Base-by-base conservation (phyloP, 768 basidiomycete genomes). In the Dendrothele bispora region DNA sequence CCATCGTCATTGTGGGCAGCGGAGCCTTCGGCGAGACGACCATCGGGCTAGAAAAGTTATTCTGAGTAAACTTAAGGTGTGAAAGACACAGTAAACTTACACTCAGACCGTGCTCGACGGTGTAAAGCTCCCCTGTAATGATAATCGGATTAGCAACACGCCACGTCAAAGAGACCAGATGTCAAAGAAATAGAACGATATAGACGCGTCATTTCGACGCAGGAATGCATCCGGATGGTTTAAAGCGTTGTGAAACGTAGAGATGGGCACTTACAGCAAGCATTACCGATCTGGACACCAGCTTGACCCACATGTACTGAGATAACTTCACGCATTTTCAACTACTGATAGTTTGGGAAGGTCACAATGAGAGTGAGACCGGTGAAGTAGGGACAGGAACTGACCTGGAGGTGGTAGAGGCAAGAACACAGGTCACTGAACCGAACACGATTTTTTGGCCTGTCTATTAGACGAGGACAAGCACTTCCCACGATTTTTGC, bases 231-330 rank as follows among this genome's bases (percentile, higher is more conserved):
- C 38, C 5, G n/a, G 17, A 11, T n/a, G 6, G 7, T 18, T 26
- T 39, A 36, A 26, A 37, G 39, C 29, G 39, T 25, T 50, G 48
- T 24, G 47, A 53, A 53, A 57, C 41, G 34, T 52, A 56, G 18
- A 52, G 49, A 48, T 50, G 55, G 55, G 55, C 48, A 88, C 91
- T 78, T 74, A 92, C 95, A 97, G 75, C 94, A 99, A 65, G 97
- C 95, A 71, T 98, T 98, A 64, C 95, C 95, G 62, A 93, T 90
- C 78, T 93, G 91, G 60, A 91, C 88, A 84, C 93, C 94, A 64
- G 95, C 97, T 78, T 99, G 97, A 64, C 95, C 95, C 67, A 98
- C 95, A 74, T 98, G 93, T 66, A 98, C 80, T 58, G 92, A 95
- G 78, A 97, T 95, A 71, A 98, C 94, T 87, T 91, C 89, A 79